Base-by-base conservation (phyloP, 2,329 filamentous ascomycete species). In the Pseudogymnoascus sp. region DNA sequence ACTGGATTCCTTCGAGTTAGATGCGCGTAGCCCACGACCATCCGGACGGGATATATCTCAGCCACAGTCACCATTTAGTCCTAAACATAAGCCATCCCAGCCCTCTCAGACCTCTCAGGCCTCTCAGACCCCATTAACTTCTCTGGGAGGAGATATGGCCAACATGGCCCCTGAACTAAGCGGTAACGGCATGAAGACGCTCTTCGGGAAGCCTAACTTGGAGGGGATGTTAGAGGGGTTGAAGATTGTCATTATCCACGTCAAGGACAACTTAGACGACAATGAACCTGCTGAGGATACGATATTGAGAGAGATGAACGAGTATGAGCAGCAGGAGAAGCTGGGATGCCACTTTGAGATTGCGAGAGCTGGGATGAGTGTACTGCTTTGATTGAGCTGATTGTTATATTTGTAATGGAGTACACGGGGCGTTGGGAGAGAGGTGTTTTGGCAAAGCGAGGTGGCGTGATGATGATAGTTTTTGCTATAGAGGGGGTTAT, bases 221-320 rank as follows among this genome's bases (percentile, higher is more conserved):
- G 40, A 43, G 12, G 37, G 43, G 12, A 63, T 62, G 5, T 79
- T 99, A 4, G 78, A 81, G 61, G 92, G 91, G 0, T 73, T 97
- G 28, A 89, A 86, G 66, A 80, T 99, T 1, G 87, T 97, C 59
- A 85, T 97, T 62, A 97, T 97, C 38, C 95, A 99, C 72, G 84
- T 97, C 71, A 99, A 99, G 74, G 93, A 97, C 67, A 88, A 83
- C 21, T 77, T 97, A 62, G 79, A 81, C 7, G 92, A 96, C 71
- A 90, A 86, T 0, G 84, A 84, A 25, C 74, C 77, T 58, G 85
- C 82, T 1, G 83, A 79, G 37, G 85, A 90, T 3, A 81, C 76
- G 1, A 96, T 97, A 37, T 69, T 95, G 21, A 71, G 79, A 64
- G 85, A 97, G 73, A 75, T 97, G 59, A 72, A 76, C 16, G 84